A percentile compares a stretch with the other conserved stretches of the same genome.
These are phyloP conservation scores for Neoarthrinium moseri DNA, from an alignment of 2,329 filamentous ascomycete genomes.

Conservation along the genomic window DNA sequence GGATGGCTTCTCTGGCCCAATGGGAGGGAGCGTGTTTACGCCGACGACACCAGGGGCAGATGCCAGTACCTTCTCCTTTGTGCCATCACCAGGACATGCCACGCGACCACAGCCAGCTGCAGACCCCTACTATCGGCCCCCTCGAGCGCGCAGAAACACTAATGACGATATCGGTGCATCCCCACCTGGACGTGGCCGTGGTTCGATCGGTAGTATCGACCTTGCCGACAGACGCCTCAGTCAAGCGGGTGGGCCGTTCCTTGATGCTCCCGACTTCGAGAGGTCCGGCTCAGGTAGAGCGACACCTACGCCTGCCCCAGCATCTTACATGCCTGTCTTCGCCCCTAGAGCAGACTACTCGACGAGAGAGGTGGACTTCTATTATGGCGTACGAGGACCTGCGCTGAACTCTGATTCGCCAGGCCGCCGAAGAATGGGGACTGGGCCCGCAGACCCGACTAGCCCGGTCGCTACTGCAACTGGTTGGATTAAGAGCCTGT, in stretches of 20 bases:
- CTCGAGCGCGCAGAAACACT: conserved; percentile 67
- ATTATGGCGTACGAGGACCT: conserved; percentile 88
- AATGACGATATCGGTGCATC: conserved; percentile 42
- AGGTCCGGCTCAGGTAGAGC: conserved; percentile 36
- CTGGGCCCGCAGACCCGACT: conserved; percentile 91
- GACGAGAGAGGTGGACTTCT: conserved; percentile 93
- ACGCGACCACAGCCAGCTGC: conserved; percentile 45
- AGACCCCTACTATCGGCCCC: conserved; percentile 88
- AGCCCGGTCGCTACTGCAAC: conserved; percentile 86
- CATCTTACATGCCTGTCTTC: conserved; percentile 38
- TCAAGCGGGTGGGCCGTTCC: conserved; percentile 29
- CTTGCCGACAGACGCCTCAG: conserved; percentile 36
- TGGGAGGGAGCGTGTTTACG: conserved; percentile 62
- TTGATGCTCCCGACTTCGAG: conserved; percentile 40
- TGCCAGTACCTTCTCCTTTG: conserved; percentile 69
- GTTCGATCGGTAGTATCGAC: conserved; percentile 36
- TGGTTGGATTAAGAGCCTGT: conserved; percentile 80
- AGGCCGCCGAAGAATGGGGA: conserved; percentile 83
- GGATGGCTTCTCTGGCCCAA: conserved; percentile 45
- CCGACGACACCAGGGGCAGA: conserved; percentile 70
- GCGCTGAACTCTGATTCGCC: conserved; percentile 79
- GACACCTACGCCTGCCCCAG: conserved; percentile 42
- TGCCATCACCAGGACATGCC: conserved; percentile 55
- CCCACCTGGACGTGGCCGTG: conserved; percentile 31
- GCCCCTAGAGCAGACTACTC: conserved; percentile 78